Percentiles rank a stretch among this genome's conserved stretches.
phyloP scores from a whole-genome alignment of 2,329 filamentous ascomycete genomes.

The Dactylonectria estremocensis region DNA sequence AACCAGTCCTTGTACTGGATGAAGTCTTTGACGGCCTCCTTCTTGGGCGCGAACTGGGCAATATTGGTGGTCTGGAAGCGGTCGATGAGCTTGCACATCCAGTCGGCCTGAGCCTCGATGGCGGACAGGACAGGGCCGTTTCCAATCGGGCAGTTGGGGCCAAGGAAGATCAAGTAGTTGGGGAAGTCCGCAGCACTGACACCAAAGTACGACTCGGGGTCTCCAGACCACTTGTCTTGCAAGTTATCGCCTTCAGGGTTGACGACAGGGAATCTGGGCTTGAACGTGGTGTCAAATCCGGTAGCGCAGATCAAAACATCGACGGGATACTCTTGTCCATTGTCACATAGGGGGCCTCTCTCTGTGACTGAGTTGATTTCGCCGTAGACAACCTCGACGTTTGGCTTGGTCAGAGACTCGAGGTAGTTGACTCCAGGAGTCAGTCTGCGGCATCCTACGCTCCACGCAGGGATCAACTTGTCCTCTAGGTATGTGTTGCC shows the following conservation, averaged over 20 bases:
- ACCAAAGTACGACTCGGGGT: conserved; percentile 68
- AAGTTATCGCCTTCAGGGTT: conserved; percentile 65
- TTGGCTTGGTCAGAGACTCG: conserved; percentile 60
- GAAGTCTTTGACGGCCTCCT: conserved; percentile 65
- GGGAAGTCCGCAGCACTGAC: conserved; percentile 66
- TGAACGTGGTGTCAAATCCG: conserved; percentile 69
- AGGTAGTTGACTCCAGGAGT: conserved; percentile 68
- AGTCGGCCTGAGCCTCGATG: conserved; percentile 65
- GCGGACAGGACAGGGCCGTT: conserved; percentile 57
- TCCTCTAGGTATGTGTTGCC: conserved; percentile 64
- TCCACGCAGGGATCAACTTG: conserved; percentile 65
- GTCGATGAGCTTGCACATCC: conserved; percentile 65
- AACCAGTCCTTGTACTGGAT: conserved; percentile 61
- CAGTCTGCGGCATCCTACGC: conserved; percentile 64
- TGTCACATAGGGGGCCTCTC: conserved; percentile 63
- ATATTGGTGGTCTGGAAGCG: conserved; percentile 63
- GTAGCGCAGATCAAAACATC: conserved; percentile 73
- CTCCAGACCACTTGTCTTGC: conserved; percentile 63
- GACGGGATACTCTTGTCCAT: conserved; percentile 64
- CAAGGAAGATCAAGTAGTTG: conserved; percentile 68
- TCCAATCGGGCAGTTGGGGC: conserved; percentile 58
- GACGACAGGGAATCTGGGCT: conserved; percentile 66
- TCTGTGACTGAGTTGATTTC: conserved; percentile 56
- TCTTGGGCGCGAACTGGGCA: conserved; percentile 60
- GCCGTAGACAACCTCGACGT: conserved; percentile 63